These are phyloP conservation scores for Pelargonium citronellum DNA, from an alignment of 441 rosid species.

Conservation along the genomic window DNA sequence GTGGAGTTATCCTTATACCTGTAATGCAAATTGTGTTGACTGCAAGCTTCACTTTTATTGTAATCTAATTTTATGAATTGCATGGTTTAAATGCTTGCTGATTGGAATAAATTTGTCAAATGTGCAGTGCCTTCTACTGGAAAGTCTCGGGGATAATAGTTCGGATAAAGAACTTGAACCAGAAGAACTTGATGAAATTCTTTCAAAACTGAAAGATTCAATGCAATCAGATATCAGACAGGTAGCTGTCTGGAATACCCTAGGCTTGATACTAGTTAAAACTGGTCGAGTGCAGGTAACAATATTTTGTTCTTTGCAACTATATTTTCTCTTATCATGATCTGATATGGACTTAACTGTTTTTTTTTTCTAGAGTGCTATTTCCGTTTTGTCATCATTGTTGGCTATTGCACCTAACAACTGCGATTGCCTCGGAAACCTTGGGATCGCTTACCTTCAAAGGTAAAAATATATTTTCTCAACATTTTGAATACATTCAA, in stretches of 20 bases:
- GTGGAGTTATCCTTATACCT: constrained; percentile 32
- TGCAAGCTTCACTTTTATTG: not conserved
- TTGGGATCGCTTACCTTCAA: constrained; percentile 82
- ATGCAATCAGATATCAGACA: constrained; percentile 68
- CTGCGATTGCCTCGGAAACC: constrained; percentile 78
- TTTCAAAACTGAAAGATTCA: constrained; percentile 64
- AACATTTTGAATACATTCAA: not conserved
- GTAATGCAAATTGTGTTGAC: not conserved
- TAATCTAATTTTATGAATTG: not conserved
- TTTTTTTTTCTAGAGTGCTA: constrained; percentile 54
- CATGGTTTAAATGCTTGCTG: constrained; percentile 14
- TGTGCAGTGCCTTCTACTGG: constrained; percentile 68
- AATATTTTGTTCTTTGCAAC: constrained; percentile 16
- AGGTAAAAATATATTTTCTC: constrained; percentile 37
- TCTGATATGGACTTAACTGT: constrained; percentile 21
- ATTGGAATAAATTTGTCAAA: constrained; percentile 17
- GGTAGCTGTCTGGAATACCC: constrained; percentile 74
- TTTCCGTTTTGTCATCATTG: constrained; percentile 63
- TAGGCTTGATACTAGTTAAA: constrained; percentile 79
- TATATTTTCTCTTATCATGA: constrained; percentile 16
- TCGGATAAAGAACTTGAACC: constrained; percentile 70
- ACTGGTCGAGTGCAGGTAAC: constrained; percentile 73
- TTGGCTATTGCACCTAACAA: constrained; percentile 58
- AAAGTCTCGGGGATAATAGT: constrained; percentile 50
- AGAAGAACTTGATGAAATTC: constrained; percentile 65